Base-by-base conservation (phyloP, 164 flowering plant species). In the Nelumbo lutea region DNA sequence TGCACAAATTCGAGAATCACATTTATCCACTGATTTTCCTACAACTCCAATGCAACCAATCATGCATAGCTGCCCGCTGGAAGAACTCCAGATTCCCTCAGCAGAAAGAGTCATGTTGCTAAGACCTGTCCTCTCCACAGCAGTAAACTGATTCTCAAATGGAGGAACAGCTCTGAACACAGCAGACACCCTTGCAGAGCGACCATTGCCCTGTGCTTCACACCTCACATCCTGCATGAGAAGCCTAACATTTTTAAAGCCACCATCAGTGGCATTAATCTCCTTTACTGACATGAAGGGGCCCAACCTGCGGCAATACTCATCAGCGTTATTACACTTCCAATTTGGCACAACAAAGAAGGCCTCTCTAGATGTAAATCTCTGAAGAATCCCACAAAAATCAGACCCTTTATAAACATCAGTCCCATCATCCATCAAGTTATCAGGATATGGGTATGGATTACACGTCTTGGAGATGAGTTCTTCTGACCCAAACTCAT, bases 41-140 rank as follows among this genome's bases (percentile, higher is more conserved):
- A 65, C 64, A 38, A 68, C 27, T 50, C 88, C 89, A 73, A 79
- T 77, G 70, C 98, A 91, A 59, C 94, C 97, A 71, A 87, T 82
- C 98, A 91, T 93, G 83, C 98, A 93, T 45, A 93, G 87, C 77
- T 90, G 96, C 61, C 98, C 96, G 70, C 78, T 81, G 13, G 96
- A 85, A 65, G 94, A 83, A 41, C 77, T 85, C 97, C 97, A 93
- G 15, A 85, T 71, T 68, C 98, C 98, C 74, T 93, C 98, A 13
- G 87, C 85, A 65, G 84, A 69, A 74, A 93, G 80, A 61, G 93
- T 87, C 91, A 84, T 80, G 64, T 84, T 85, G 72, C 66, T 79
- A 9, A 84, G 81, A 62, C 86, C 93, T 42, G 90, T 83, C 73
- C 94, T 85, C 67, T 65, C 77, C 2, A 63, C 69, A 44, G 83